Conservation (phyloP, 2,329 filamentous ascomycete species). For the Fusarium coffeatum region DNA sequence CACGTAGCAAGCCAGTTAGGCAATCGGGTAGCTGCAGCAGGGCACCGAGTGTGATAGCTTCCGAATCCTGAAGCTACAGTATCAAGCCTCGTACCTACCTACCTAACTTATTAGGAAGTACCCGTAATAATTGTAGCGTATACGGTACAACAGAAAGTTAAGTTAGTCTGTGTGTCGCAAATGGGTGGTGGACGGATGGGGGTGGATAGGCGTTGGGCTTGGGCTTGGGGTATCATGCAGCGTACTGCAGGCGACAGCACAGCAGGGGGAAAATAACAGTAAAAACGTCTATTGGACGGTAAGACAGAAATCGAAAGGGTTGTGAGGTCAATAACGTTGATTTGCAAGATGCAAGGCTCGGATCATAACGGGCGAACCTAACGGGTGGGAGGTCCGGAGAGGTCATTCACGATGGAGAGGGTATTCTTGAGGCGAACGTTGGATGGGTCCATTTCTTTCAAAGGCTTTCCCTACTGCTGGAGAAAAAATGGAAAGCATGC, state of each 20-base stretch:
- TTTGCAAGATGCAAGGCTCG: constrained; percentile 49
- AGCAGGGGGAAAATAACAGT: constrained; percentile 29
- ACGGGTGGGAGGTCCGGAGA: constrained; percentile 49
- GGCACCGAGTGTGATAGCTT: constrained; percentile 44
- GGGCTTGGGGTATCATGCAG: constrained; percentile 44
- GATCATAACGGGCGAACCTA: constrained; percentile 47
- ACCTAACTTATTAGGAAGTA: constrained; percentile 21
- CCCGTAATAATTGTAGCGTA: constrained; percentile 22
- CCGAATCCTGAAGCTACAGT: constrained; percentile 28
- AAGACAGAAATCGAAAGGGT: constrained; percentile 26
- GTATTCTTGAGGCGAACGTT: constrained; percentile 36
- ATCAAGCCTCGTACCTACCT: constrained; percentile 38
- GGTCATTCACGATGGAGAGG: constrained; percentile 48
- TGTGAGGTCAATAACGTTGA: constrained; percentile 41
- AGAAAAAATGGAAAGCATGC: constrained; percentile 37
- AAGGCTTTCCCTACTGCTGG: constrained; percentile 18
- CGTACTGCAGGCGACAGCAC: constrained; percentile 42
- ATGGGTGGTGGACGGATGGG: constrained; percentile 29
- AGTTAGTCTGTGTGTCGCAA: constrained; percentile 15
- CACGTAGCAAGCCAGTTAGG: constrained; percentile 45
- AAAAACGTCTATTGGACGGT: constrained; percentile 37
- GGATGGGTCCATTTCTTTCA: constrained; percentile 32
- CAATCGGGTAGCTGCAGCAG: constrained; percentile 51
- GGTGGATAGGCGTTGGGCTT: constrained; percentile 23
- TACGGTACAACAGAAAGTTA: constrained; percentile 8